These are phyloP conservation scores for Aureobasidium lini DNA, from an alignment of 2,329 filamentous ascomycete genomes.

Conservation along the genomic window DNA sequence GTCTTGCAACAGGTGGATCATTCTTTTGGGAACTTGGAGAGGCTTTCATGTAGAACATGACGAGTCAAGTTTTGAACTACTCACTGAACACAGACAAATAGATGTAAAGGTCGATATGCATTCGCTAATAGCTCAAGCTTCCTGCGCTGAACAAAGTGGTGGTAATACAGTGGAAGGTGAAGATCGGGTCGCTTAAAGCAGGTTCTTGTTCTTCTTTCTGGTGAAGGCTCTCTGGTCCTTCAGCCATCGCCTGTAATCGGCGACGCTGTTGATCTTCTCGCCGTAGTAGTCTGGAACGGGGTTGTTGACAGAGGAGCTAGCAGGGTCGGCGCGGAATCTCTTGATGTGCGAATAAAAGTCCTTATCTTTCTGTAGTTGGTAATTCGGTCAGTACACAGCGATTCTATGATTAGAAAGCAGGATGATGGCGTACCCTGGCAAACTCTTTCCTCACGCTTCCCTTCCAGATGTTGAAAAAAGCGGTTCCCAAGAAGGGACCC, in stretches of 20 bases:
- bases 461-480: constrained; percentile 70
- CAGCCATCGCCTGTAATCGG: constrained; percentile 87
- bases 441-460: constrained; percentile 65
- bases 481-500: constrained; percentile 74
- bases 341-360: constrained; percentile 90
- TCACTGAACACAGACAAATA: neutral
- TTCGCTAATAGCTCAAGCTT: constrained; percentile 8
- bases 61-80: neutral
- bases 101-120: neutral
- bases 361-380: constrained; percentile 65
- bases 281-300: constrained; percentile 97
- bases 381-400: neutral
- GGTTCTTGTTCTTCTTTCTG: constrained; percentile 66
- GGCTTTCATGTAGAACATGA: too few species aligned
- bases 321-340: constrained; percentile 85
- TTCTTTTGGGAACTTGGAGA: neutral
- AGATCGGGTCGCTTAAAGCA: constrained; percentile 39
- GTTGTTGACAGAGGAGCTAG: constrained; percentile 80
- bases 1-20: neutral
- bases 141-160: constrained; percentile 6
- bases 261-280: constrained; percentile 92
- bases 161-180: constrained; percentile 1
- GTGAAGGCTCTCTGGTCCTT: constrained; percentile 98
- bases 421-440: constrained; percentile 47
- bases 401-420: neutral